A percentile compares a stretch with the other conserved stretches of the same genome.
phyloP scores from a whole-genome alignment of 1,284 basidiomycete genomes.

The Mycosarcoma mackinlayi region DNA sequence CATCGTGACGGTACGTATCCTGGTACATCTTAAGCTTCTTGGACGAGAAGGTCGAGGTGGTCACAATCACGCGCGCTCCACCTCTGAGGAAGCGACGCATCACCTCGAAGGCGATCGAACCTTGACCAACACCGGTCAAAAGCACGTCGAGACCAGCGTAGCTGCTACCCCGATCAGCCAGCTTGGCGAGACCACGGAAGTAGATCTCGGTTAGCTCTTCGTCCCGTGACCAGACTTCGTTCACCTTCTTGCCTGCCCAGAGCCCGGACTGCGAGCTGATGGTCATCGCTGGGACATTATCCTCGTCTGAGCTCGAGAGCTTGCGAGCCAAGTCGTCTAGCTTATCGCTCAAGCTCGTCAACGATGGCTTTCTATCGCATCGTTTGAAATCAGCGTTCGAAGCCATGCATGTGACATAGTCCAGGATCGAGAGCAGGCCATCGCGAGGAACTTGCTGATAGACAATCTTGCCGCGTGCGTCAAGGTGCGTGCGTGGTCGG shows the following conservation, averaged over 20 bases:
- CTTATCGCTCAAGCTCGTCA: not conserved
- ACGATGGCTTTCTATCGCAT: not conserved
- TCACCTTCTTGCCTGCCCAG: conserved; percentile 3
- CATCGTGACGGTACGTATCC: conserved; percentile 93
- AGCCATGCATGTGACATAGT: conserved; percentile 98
- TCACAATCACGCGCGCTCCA: conserved; percentile 94
- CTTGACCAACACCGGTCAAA: conserved; percentile 94
- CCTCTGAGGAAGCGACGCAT: conserved; percentile 89
- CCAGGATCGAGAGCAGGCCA: conserved; percentile 94
- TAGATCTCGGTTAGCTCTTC: conserved; percentile 84
- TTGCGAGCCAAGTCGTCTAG: not conserved
- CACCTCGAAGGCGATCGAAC: conserved; percentile 95
- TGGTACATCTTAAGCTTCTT: conserved; percentile 97
- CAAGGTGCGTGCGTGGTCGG: conserved; percentile 86
- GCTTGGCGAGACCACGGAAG: conserved; percentile 93
- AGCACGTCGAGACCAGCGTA: conserved; percentile 98
- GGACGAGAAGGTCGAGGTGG: conserved; percentile 74
- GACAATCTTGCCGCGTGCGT: conserved; percentile 89
- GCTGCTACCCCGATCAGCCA: conserved; percentile 94
- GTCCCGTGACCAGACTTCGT: conserved; percentile 7
- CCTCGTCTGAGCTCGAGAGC: not conserved
- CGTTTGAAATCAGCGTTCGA: conserved; percentile 72
- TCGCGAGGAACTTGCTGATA: conserved; percentile 93
- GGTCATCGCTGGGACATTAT: conserved; percentile 71
- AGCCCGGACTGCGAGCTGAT: not conserved